Conservation (phyloP, 352 stramenopile genomes). For the Phytophthora sojae region DNA sequence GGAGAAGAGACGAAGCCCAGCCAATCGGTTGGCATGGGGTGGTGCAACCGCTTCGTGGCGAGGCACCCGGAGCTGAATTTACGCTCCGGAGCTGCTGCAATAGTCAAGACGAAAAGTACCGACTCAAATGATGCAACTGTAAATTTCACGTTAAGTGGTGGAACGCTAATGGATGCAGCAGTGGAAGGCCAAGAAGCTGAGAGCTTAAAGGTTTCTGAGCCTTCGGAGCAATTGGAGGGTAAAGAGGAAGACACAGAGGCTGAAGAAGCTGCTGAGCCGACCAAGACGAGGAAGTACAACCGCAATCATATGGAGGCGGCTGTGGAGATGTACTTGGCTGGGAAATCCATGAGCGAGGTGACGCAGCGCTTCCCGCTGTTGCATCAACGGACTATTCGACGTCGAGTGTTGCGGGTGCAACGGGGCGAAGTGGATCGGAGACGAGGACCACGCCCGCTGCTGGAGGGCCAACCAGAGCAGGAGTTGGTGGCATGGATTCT, state of each 20-base stretch:
- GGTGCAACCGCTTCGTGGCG: constrained; percentile 35
- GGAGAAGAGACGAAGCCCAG: constrained; percentile 1
- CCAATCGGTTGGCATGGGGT: constrained; percentile 22
- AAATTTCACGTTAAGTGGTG: constrained; percentile 2
- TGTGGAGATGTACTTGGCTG: constrained; percentile 32
- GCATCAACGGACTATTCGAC: constrained; percentile 31
- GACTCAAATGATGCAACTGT: neutral
- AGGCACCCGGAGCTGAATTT: constrained; percentile 26
- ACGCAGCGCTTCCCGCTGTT: constrained; percentile 26
- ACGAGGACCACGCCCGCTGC: constrained; percentile 25
- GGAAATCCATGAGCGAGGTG: constrained; percentile 24
- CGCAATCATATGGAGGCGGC: constrained; percentile 35
- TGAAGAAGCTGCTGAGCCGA: neutral
- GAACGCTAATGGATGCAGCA: neutral
- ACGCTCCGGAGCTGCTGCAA: constrained; percentile 1
- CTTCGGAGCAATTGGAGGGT: neutral
- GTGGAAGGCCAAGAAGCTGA: neutral
- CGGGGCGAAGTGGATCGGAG: constrained; percentile 29
- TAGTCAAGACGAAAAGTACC: neutral
- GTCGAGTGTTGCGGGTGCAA: constrained; percentile 31
- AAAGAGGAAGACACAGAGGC: constrained; percentile 1
- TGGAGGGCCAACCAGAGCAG: constrained; percentile 28
- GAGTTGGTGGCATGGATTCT: constrained; percentile 30
- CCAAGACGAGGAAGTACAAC: constrained; percentile 33
- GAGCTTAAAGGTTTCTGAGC: neutral